Percentiles rank a stretch among this genome's conserved stretches.
Conservation (phyloP, 2,329 filamentous ascomycete species). For the Apiospora hydei region DNA sequence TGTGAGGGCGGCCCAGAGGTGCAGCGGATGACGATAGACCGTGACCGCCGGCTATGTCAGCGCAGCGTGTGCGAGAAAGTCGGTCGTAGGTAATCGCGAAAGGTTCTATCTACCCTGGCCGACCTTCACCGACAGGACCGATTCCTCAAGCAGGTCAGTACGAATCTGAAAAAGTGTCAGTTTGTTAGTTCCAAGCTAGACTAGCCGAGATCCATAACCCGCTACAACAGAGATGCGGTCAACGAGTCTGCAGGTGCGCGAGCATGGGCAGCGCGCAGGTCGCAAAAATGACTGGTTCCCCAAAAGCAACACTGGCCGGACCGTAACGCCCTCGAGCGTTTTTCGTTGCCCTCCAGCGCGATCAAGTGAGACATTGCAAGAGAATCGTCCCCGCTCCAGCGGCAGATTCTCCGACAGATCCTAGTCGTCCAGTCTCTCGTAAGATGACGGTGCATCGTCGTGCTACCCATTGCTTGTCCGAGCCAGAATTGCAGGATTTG, state of each 20-base stretch:
- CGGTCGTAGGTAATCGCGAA: background rate
- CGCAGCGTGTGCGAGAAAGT: background rate
- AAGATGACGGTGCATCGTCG: background rate
- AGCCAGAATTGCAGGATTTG: background rate
- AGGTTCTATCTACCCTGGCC: background rate
- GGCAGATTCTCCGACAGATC: constrained; percentile 19
- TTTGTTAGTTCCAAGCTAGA: background rate
- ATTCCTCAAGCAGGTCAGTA: background rate
- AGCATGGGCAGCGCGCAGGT: background rate
- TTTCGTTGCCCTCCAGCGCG: background rate
- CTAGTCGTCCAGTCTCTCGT: constrained; percentile 11
- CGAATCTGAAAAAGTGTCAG: background rate
- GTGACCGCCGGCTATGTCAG: background rate
- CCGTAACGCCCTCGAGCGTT: background rate
- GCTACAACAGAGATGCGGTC: constrained; percentile 16
- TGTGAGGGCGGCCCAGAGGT: background rate
- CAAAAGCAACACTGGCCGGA: background rate
- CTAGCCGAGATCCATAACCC: background rate
- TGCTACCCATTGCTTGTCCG: background rate
- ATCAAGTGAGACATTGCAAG: constrained; percentile 8
- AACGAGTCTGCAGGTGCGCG: constrained; percentile 8
- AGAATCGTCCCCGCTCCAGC: background rate
- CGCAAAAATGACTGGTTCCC: constrained; percentile 1
- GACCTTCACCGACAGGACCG: constrained; percentile 11
- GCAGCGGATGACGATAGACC: background rate